Evolutionary conservation across 2,329 filamentous ascomycete genomes (phyloP).

Genomic region (Furcasterigmium furcatum): DNA sequence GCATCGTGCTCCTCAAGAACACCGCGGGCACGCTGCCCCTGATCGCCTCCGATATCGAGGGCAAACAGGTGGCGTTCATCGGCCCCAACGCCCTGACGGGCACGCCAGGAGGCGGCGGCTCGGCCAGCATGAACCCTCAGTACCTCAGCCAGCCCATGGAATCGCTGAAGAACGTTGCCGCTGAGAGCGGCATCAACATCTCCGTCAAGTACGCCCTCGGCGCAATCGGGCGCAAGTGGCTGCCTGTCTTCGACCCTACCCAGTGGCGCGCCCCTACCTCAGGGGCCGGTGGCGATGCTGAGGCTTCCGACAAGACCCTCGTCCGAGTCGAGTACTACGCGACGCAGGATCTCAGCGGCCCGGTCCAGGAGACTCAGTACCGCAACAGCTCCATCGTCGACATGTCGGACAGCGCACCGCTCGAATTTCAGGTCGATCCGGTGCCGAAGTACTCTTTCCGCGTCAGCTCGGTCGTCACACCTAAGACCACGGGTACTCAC

Average conservation of each 20-base stretch:
- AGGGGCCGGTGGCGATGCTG: background rate
- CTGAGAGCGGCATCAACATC: background rate
- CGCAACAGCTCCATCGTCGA: background rate
- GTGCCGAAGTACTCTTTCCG: background rate
- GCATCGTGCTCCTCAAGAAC: conserved; percentile 16
- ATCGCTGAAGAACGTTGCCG: conserved; percentile 3
- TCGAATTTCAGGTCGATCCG: background rate
- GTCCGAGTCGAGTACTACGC: background rate
- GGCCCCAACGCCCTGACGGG: conserved; percentile 11
- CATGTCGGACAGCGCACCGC: background rate
- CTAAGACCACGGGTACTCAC: conserved; percentile 19
- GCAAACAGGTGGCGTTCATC: background rate
- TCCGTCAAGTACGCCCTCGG: conserved; percentile 7
- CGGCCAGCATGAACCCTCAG: conserved; percentile 15
- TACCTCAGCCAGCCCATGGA: conserved; percentile 13
- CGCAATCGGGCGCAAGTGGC: background rate
- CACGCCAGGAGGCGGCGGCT: conserved; percentile 16
- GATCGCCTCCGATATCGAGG: background rate
- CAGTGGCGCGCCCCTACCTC: background rate
- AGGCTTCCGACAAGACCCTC: background rate
- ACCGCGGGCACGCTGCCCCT: conserved; percentile 3
- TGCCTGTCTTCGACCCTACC: background rate
- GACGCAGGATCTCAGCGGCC: background rate
- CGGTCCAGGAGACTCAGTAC: background rate
- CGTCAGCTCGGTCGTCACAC: conserved; percentile 12